These are phyloP conservation scores for Myxozyma kluyveri DNA, from an alignment of 805 yeast genomes.

Conservation along the genomic window DNA sequence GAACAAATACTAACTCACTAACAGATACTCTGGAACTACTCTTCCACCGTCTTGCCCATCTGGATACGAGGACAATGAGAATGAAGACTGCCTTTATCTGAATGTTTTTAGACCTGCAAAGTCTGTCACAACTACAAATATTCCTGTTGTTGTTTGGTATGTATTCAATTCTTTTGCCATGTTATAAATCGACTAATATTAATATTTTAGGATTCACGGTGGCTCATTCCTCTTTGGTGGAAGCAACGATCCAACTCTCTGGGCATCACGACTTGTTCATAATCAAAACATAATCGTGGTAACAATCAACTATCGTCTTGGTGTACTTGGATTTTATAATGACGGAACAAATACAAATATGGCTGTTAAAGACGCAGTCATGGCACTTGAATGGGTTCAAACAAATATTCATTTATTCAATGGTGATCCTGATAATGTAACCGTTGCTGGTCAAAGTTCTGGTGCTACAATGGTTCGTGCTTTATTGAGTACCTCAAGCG, in stretches of 20 bases:
- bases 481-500: slow-evolving; percentile 14
- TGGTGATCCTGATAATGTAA: slow-evolving; percentile 37
- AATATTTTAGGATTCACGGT: slow-evolving; percentile 40
- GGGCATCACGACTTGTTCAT: slow-evolving; percentile 32
- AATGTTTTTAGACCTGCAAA: slow-evolving; percentile 25
- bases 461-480: slow-evolving; percentile 33
- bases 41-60: slow-evolving; percentile 28
- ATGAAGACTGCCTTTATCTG: slow-evolving; percentile 29
- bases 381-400: slow-evolving; percentile 39
- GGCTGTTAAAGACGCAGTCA: slow-evolving; percentile 23
- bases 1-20: not conserved
- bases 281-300: slow-evolving; percentile 31
- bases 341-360: slow-evolving; percentile 27
- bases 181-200: not conserved
- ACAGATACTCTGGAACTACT: slow-evolving; percentile 19
- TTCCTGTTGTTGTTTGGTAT: slow-evolving; percentile 24
- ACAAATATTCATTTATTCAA: slow-evolving; percentile 33
- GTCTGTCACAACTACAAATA: not conserved
- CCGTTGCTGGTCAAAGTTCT: slow-evolving; percentile 41
- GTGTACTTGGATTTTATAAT: slow-evolving; percentile 28
- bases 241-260: slow-evolving; percentile 32
- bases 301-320: slow-evolving; percentile 30
- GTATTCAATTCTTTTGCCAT: not conserved
- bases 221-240: slow-evolving; percentile 40
- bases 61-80: slow-evolving; percentile 4